Evolutionary conservation across 2,329 filamentous ascomycete genomes (phyloP).

Genomic region (Botrytis aclada): DNA sequence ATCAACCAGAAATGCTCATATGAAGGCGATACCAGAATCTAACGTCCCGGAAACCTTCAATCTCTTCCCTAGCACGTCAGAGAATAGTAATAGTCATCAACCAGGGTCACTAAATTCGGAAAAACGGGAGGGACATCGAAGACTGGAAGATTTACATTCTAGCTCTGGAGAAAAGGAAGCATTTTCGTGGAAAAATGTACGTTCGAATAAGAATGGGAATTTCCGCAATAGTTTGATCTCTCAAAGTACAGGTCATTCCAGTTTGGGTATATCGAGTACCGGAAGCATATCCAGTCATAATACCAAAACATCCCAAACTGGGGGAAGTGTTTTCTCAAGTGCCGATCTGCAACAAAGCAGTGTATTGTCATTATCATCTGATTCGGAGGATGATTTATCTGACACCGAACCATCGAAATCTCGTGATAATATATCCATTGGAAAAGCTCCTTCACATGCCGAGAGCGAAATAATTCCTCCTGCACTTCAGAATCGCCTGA

Average conservation of each 20-base stretch:
- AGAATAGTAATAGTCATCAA: not conserved
- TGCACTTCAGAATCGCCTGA: conserved; percentile 4
- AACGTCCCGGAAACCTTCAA: conserved; percentile 23
- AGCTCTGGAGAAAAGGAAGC: conserved; percentile 13
- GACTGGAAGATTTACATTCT: conserved; percentile 11
- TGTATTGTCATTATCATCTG: conserved; percentile 37
- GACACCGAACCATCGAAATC: conserved; percentile 25
- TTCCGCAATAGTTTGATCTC: conserved; percentile 13
- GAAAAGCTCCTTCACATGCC: conserved; percentile 15
- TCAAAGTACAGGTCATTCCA: conserved; percentile 8
- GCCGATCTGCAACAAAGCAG: conserved; percentile 36
- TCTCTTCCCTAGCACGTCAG: not conserved
- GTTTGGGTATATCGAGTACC: conserved; percentile 31
- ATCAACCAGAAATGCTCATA: conserved; percentile 25
- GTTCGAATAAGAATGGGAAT: conserved; percentile 19
- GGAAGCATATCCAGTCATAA: conserved; percentile 37
- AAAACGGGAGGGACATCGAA: conserved; percentile 8
- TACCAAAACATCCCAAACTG: conserved; percentile 35
- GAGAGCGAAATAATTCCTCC: conserved; percentile 18
- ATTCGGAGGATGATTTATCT: conserved; percentile 33
- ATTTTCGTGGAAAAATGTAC: conserved; percentile 35
- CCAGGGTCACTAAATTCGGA: not conserved
- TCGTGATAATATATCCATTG: conserved; percentile 11
- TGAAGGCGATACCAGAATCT: conserved; percentile 33
- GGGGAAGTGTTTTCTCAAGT: conserved; percentile 32